Conservation (phyloP, 257 asterid species). For the Oldenlandia corymbosa region DNA sequence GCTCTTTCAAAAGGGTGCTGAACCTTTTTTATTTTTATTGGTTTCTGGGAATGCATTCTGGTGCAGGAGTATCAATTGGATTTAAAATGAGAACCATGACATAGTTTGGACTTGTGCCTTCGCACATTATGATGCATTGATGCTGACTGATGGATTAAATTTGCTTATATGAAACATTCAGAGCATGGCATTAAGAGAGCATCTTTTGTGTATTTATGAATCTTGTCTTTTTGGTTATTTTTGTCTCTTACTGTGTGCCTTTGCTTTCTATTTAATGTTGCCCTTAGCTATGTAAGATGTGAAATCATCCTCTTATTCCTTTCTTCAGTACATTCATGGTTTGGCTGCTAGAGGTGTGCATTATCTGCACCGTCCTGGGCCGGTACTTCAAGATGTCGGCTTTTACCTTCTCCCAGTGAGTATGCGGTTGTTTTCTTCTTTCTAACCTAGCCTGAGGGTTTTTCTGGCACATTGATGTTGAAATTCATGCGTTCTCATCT, state of each 20-base stretch:
- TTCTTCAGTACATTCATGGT: slow-evolving; percentile 79
- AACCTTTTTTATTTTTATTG: no score
- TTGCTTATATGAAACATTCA: background rate
- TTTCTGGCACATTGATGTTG: slow-evolving; percentile 14
- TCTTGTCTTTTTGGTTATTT: slow-evolving; percentile 10
- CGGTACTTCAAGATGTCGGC: slow-evolving; percentile 78
- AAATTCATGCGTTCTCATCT: slow-evolving; percentile 19
- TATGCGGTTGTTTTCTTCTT: background rate
- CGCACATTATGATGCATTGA: background rate
- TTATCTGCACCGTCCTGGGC: slow-evolving; percentile 88
- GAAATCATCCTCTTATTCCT: slow-evolving; percentile 2
- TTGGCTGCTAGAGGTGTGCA: slow-evolving; percentile 94
- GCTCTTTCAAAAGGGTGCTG: no score
- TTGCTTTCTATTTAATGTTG: background rate
- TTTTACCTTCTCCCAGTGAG: slow-evolving; percentile 84
- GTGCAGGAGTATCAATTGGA: background rate
- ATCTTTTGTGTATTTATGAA: slow-evolving; percentile 5
- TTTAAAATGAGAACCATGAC: background rate
- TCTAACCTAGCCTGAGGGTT: background rate
- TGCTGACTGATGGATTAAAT: background rate
- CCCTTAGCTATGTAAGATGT: slow-evolving; percentile 16
- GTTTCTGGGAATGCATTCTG: background rate
- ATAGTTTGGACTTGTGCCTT: background rate
- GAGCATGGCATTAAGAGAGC: slow-evolving; percentile 1
- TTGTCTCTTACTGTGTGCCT: background rate